These are phyloP conservation scores for Pseudonitzschia multistriata DNA, from an alignment of 108 stramenopile genomes.

Conservation along the genomic window DNA sequence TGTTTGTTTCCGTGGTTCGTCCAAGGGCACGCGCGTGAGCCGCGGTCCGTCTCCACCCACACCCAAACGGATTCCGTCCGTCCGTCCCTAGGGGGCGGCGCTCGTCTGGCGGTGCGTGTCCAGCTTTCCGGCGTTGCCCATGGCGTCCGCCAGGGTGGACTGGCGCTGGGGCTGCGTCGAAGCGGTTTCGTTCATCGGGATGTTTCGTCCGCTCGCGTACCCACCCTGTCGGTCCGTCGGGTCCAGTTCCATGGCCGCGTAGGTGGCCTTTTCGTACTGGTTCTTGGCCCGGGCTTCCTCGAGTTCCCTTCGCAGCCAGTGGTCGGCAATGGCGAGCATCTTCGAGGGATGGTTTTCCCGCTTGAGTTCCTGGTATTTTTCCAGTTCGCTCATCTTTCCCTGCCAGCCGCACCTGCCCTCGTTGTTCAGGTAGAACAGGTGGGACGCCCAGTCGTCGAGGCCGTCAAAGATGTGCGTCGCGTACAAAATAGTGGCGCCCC, in stretches of 20 bases:
- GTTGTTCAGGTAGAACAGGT: conserved; percentile 74
- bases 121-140: conserved; percentile 64
- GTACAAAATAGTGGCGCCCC: conserved; percentile 94
- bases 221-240: conserved; percentile 82
- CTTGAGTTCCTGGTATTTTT: conserved; percentile 71
- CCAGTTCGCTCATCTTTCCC: conserved; percentile 74
- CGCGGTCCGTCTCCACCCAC: no score
- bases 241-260: conserved; percentile 56
- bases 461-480: conserved; percentile 98
- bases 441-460: conserved; percentile 56
- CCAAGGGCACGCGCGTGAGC: no score
- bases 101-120: conserved; percentile 28
- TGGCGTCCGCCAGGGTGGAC: conserved; percentile 55
- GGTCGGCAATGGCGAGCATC: conserved; percentile 84
- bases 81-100: no score
- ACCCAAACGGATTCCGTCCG: no score
- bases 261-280: conserved; percentile 68
- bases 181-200: conserved; percentile 29
- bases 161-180: conserved; percentile 28
- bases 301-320: conserved; percentile 83
- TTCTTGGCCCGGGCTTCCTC: conserved; percentile 49
- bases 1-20: no score
- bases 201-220: conserved; percentile 74
- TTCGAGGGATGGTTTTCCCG: conserved; percentile 67
- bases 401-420: conserved; percentile 80